phyloP scores from a whole-genome alignment of 2,329 filamentous ascomycete genomes.

The Helotiales sp. region DNA sequence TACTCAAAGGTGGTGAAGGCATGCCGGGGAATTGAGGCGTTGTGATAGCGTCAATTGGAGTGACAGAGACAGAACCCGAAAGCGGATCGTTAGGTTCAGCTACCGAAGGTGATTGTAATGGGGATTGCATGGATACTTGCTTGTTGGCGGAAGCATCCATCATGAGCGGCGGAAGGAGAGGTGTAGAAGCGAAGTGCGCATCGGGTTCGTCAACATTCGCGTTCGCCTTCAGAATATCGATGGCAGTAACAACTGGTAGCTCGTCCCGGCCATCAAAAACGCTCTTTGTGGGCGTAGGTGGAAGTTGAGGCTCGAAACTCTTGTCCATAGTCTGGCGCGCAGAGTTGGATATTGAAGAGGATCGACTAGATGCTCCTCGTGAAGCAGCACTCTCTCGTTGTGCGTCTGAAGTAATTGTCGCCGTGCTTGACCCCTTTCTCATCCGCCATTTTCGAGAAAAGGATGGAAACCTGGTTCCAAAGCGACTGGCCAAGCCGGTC shows the following conservation, averaged over 20 bases:
- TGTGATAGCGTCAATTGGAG: slow-evolving; percentile 42
- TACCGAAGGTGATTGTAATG: slow-evolving; percentile 82
- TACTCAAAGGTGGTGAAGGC: slow-evolving; percentile 73
- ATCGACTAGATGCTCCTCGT: slow-evolving; percentile 69
- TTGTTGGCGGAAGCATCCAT: slow-evolving; percentile 47
- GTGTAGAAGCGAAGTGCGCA: slow-evolving; percentile 73
- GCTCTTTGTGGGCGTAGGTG: slow-evolving; percentile 63
- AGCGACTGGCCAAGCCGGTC: slow-evolving; percentile 61
- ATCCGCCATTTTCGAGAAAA: slow-evolving; percentile 55
- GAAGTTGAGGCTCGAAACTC: slow-evolving; percentile 50
- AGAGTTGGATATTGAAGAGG: slow-evolving; percentile 73
- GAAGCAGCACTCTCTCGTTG: slow-evolving; percentile 41
- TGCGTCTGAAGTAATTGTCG: slow-evolving; percentile 23
- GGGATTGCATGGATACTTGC: slow-evolving; percentile 66
- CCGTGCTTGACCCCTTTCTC: slow-evolving; percentile 42
- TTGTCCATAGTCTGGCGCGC: slow-evolving; percentile 47
- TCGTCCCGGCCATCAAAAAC: slow-evolving; percentile 56
- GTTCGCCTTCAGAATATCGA: slow-evolving; percentile 55
- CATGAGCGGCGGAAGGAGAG: slow-evolving; percentile 80
- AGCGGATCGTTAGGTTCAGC: slow-evolving; percentile 49
- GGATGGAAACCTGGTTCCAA: slow-evolving; percentile 60
- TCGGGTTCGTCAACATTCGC: slow-evolving; percentile 50
- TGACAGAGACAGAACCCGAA: slow-evolving; percentile 41
- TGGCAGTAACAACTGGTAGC: slow-evolving; percentile 46
- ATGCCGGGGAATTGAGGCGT: slow-evolving; percentile 47